Conservation (phyloP, 163 green algal genomes). For the Volvox carteri region DNA sequence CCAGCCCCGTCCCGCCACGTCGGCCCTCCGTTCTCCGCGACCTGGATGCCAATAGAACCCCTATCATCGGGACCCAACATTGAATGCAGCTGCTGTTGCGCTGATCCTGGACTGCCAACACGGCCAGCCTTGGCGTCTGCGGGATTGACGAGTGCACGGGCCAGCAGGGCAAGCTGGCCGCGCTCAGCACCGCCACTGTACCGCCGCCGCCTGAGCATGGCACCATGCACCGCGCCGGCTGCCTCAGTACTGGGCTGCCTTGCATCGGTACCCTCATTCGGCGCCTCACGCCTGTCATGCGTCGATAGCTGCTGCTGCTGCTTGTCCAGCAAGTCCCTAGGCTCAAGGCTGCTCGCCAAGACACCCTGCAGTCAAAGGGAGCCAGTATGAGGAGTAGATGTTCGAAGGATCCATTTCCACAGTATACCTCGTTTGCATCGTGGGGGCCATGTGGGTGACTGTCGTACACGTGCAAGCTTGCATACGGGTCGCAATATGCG, state of each 20-base stretch:
- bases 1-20: neutral
- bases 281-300: too few relatives aligned
- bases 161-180: slow-evolving; percentile 8
- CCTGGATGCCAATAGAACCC: neutral
- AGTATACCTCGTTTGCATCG: too few relatives aligned
- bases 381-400: too few relatives aligned
- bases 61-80: neutral
- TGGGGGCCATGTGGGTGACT: too few relatives aligned
- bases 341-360: slow-evolving; percentile 25
- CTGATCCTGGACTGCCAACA: neutral
- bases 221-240: neutral
- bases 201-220: neutral
- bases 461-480: too few relatives aligned
- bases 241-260: too few relatives aligned
- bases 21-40: neutral
- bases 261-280: too few relatives aligned
- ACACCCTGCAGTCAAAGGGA: slow-evolving; percentile 35
- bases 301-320: neutral
- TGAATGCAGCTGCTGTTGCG: neutral
- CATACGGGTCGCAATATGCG: too few relatives aligned
- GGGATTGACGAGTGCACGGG: neutral
- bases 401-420: too few relatives aligned
- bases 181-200: neutral
- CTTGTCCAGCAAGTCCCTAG: neutral
- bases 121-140: neutral